Evolutionary conservation across 1,284 basidiomycete species (phyloP), one percentile per base, ranked within the genome.

Genomic region (Cutaneotrichosporon cyanovorans): DNA sequence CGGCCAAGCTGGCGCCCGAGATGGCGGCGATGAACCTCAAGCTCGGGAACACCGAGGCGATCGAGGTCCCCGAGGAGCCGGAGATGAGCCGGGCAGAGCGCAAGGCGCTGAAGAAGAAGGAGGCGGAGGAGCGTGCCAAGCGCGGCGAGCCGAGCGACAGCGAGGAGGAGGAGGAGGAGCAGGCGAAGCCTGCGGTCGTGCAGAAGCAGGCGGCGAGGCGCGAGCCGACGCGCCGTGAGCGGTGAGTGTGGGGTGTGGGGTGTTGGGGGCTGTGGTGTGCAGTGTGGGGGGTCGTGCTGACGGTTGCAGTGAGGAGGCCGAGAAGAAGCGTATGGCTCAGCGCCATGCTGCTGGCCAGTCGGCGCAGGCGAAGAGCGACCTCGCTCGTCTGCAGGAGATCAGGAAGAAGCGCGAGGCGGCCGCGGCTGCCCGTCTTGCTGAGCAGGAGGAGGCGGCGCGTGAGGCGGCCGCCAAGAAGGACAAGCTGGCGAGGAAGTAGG

Each of bases 331-430:
- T 28, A 91, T 90, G 69, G 53, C 57, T 41, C 67, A 71, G 53
- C 53, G 71, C 15, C 73, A 74, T 50, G 73, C 73, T 80, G 73
- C 78, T 68, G 88, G 89, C 51, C 85, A 93, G 80, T 93, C 90
- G 0, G 81, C 84, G 22, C 77, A 93, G 68, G 89, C 90, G 30
- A 86, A 89, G 73, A 68, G 80, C 5, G 90, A 95, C 69, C 80
- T 95, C 37, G 81, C 84, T 16, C 81, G 90, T 45, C 79, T 95
- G n/a, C 80, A 81, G 41, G 85, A 83, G 78, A 87, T 95, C 61
- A 80, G 80, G 55, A 81, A 80, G 48, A 85, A 91, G 53, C 82
- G 90, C 46, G 88, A 90, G 53, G 83, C 81, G 32, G 88, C 89
- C 6, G 81, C 82, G 40, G 85, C 85, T 3, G 86, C 84, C 75